Evolutionary conservation across 805 yeast genomes (phyloP).

Genomic region (Lipomyces mesembrius): DNA sequence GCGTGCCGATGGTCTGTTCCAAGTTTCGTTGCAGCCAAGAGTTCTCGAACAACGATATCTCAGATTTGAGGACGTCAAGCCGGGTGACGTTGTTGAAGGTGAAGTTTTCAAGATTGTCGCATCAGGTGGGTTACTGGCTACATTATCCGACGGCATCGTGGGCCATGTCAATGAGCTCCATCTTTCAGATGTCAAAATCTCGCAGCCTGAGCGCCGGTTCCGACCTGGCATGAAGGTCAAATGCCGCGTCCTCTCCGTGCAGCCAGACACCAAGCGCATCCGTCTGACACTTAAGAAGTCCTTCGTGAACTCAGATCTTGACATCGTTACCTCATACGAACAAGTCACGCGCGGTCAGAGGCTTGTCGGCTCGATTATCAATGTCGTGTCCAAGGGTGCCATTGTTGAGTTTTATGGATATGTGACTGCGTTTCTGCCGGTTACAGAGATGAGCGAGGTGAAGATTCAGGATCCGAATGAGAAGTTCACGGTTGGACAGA

Average conservation of each 20-base stretch:
- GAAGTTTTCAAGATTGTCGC: constrained; percentile 62
- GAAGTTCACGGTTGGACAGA: constrained; percentile 80
- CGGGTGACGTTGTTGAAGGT: constrained; percentile 65
- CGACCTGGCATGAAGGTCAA: constrained; percentile 80
- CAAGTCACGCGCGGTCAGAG: constrained; percentile 59
- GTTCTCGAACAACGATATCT: constrained; percentile 68
- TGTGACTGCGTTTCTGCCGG: constrained; percentile 79
- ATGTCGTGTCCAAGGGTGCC: constrained; percentile 76
- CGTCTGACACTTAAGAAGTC: constrained; percentile 81
- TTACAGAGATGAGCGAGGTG: constrained; percentile 86
- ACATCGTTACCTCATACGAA: constrained; percentile 51
- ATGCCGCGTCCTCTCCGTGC: constrained; percentile 67
- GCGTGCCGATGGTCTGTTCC: constrained; percentile 64
- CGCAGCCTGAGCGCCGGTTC: constrained; percentile 90
- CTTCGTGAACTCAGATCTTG: constrained; percentile 58
- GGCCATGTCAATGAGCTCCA: constrained; percentile 78
- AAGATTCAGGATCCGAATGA: constrained; percentile 78
- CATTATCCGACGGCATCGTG: constrained; percentile 63
- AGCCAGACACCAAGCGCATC: constrained; percentile 54
- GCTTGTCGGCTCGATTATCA: constrained; percentile 74
- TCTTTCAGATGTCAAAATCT: constrained; percentile 80
- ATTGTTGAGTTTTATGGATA: constrained; percentile 81
- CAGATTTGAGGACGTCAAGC: constrained; percentile 70
- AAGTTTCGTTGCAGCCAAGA: constrained; percentile 70
- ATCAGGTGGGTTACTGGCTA: constrained; percentile 69